Conservation (phyloP, 1,284 basidiomycete genomes). For the Leucoagaricus sp. region DNA sequence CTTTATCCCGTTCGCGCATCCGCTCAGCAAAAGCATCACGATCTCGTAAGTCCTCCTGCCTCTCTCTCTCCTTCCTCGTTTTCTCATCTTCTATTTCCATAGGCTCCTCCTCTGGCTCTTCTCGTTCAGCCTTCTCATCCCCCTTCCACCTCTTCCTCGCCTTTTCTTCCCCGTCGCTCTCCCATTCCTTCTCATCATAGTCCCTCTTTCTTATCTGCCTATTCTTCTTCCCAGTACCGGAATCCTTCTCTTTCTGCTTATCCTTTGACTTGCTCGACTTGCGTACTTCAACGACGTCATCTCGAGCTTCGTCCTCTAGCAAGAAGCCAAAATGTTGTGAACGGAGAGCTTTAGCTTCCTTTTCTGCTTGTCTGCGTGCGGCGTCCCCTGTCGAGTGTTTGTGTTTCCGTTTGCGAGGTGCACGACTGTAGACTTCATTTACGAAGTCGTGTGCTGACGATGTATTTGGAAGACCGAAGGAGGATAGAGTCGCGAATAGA, state of each 20-base stretch:
- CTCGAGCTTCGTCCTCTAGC: conserved; percentile 67
- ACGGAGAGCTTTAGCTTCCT: conserved; percentile 69
- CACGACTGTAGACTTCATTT: conserved; percentile 73
- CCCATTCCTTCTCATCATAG: conserved; percentile 79
- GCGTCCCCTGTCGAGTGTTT: conserved; percentile 43
- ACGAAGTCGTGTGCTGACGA: conserved; percentile 82
- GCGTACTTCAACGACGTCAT: conserved; percentile 48
- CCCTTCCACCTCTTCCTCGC: conserved; percentile 63
- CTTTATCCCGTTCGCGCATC: conserved; percentile 81
- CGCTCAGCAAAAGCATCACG: conserved; percentile 93
- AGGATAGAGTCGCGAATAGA: conserved; percentile 74
- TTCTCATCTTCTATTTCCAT: conserved; percentile 75
- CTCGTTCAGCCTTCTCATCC: conserved; percentile 37
- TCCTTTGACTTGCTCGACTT: conserved; percentile 39
- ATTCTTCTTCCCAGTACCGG: conserved; percentile 63
- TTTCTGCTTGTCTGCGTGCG: conserved; percentile 64
- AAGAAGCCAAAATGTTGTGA: conserved; percentile 79
- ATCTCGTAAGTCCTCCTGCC: conserved; percentile 80
- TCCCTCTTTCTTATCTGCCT: conserved; percentile 79
- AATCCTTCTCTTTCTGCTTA: conserved; percentile 29
- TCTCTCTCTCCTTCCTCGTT: conserved; percentile 70
- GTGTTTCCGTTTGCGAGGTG: conserved; percentile 76
- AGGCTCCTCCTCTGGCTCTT: conserved; percentile 38
- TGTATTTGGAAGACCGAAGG: conserved; percentile 80
- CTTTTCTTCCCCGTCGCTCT: conserved; percentile 85